Evolutionary conservation across 2,329 filamentous ascomycete species (phyloP).

Genomic region (Apiospora sp.): DNA sequence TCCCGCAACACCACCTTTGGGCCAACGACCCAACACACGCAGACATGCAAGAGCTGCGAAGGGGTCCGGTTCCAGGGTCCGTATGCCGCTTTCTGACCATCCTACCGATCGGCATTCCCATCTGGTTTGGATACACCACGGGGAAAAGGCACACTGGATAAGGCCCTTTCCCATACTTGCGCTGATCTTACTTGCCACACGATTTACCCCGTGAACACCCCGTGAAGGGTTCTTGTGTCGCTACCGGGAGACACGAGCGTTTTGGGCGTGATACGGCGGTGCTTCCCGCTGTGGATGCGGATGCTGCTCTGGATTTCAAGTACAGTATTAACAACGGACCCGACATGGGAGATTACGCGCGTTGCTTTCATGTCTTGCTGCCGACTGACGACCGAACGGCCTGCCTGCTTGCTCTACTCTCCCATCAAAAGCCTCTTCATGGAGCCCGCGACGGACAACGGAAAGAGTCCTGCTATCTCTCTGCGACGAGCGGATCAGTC

Average conservation of each 20-base stretch:
- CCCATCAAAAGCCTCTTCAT: background rate
- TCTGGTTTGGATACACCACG: conserved; percentile 3
- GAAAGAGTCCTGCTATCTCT: background rate
- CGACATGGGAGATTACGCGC: background rate
- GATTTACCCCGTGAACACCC: background rate
- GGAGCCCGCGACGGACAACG: background rate
- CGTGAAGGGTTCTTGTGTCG: background rate
- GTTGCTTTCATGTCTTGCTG: background rate
- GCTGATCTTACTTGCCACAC: background rate
- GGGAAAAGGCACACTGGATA: background rate
- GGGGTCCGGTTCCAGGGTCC: background rate
- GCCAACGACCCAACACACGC: no score
- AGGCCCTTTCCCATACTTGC: background rate
- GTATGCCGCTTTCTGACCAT: background rate
- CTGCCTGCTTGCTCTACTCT: background rate
- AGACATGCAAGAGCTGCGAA: background rate
- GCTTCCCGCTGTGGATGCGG: conserved; percentile 13
- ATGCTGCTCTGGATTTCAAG: background rate
- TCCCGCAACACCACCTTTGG: background rate
- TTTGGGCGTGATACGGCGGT: background rate
- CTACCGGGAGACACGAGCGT: background rate
- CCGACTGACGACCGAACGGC: no score
- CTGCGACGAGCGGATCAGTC: background rate
- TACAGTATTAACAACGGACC: background rate
- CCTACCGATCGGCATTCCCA: background rate